A percentile compares a stretch with the other conserved stretches of the same genome.
Conservation (phyloP, 768 basidiomycete species). For the Collybia sordida region DNA sequence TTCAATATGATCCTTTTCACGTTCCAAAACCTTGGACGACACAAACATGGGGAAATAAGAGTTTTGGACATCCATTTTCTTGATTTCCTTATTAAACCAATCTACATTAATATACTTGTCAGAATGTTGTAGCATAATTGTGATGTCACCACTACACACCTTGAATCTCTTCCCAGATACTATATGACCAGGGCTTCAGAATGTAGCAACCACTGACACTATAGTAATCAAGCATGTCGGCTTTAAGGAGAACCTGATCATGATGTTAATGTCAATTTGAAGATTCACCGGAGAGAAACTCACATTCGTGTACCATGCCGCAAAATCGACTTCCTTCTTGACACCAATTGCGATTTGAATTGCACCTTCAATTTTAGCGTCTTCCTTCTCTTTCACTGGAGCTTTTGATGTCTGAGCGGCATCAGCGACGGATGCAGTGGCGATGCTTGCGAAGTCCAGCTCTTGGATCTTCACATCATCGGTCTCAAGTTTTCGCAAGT, state of each 20-base stretch:
- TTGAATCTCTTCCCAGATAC: slow-evolving; percentile 97
- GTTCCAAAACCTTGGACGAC: slow-evolving; percentile 86
- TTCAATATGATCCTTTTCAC: slow-evolving; percentile 98
- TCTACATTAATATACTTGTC: slow-evolving; percentile 37
- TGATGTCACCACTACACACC: slow-evolving; percentile 39
- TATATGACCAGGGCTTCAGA: slow-evolving; percentile 95
- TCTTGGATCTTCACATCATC: slow-evolving; percentile 64
- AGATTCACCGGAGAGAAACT: slow-evolving; percentile 18
- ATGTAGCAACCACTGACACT: slow-evolving; percentile 99
- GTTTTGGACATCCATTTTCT: slow-evolving; percentile 93
- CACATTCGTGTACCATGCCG: slow-evolving; percentile 92
- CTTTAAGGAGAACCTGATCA: slow-evolving; percentile 88
- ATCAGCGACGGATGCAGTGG: slow-evolving; percentile 32
- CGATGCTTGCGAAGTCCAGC: slow-evolving; percentile 70
- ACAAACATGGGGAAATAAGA: slow-evolving; percentile 99
- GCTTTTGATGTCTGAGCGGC: slow-evolving; percentile 38
- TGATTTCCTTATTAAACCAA: slow-evolving; percentile 94
- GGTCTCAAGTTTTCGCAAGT: slow-evolving; percentile 72
- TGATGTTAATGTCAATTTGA: slow-evolving; percentile 9
- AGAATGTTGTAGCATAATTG: not conserved
- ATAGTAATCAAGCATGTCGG: slow-evolving; percentile 99
- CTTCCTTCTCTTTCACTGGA: slow-evolving; percentile 61
- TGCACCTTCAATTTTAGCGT: slow-evolving; percentile 82
- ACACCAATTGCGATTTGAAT: slow-evolving; percentile 93
- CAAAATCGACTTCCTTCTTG: slow-evolving; percentile 94